Conservation (phyloP, 257 asterid species). For the Capsicum rhomboideum region DNA sequence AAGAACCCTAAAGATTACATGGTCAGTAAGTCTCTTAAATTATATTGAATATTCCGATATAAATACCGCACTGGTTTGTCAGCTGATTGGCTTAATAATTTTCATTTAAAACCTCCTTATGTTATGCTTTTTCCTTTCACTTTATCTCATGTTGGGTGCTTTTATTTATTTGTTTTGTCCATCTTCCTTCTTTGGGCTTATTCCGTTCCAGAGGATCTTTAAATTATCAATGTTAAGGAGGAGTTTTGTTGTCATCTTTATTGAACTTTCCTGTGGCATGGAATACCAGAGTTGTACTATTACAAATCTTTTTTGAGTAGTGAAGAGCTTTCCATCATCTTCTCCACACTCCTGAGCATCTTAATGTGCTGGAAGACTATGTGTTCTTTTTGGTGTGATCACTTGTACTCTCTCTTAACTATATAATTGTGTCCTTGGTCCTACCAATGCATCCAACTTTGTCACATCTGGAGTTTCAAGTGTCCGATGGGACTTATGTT, state of each 20-base stretch:
- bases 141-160: neutral
- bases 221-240: neutral
- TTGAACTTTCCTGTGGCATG: neutral
- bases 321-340: neutral
- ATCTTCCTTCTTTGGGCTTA: neutral
- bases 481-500: neutral
- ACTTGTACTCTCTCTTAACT: neutral
- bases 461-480: neutral
- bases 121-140: neutral
- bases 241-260: neutral
- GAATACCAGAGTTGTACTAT: neutral
- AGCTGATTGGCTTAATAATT: neutral
- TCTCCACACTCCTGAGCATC: neutral
- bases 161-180: neutral
- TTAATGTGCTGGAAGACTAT: neutral
- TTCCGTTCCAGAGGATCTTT: neutral
- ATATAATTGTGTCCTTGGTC: neutral
- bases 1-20: slow-evolving; percentile 63
- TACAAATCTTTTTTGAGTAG: neutral
- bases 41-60: neutral
- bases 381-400: neutral
- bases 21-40: slow-evolving; percentile 29
- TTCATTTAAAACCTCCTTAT: neutral
- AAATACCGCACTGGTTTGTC: neutral
- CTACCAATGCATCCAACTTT: neutral